These are phyloP conservation scores for Mesembryanthemum crystallinum DNA, from an alignment of 148 eudicot genomes.

Conservation along the genomic window DNA sequence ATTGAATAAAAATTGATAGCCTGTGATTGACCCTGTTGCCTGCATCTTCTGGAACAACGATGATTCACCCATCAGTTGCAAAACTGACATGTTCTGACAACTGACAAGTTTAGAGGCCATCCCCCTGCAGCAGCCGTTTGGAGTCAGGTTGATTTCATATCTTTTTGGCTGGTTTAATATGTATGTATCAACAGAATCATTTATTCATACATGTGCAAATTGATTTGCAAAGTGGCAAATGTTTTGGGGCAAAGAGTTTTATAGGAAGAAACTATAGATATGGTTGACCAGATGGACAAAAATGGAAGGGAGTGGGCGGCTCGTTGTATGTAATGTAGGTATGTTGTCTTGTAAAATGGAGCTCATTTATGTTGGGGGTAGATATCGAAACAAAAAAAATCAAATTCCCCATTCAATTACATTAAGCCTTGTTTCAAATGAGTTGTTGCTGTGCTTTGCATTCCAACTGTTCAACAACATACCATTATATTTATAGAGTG, in stretches of 20 bases:
- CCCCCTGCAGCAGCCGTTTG: background rate
- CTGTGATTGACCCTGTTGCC: background rate
- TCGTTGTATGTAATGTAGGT: background rate
- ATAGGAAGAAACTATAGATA: background rate
- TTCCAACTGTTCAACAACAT: too few relatives aligned
- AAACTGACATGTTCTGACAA: background rate
- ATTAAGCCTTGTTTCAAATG: background rate
- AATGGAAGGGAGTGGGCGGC: background rate
- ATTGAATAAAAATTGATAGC: conserved; percentile 23
- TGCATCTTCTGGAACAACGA: conserved; percentile 2
- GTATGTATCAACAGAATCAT: background rate
- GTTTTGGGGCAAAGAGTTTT: too few relatives aligned
- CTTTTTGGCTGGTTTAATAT: background rate
- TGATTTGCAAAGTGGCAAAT: background rate
- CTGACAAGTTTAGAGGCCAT: background rate
- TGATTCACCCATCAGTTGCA: background rate
- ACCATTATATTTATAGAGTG: too few relatives aligned
- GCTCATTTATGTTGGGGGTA: background rate
- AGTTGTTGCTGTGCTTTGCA: too few relatives aligned
- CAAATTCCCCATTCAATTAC: background rate
- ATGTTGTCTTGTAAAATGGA: background rate
- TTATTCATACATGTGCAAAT: background rate
- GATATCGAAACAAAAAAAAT: background rate
- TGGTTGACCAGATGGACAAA: background rate
- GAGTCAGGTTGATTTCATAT: background rate